Evolutionary conservation across 2,329 filamentous ascomycete genomes (phyloP).

Genomic region (Leptographium flavum): DNA sequence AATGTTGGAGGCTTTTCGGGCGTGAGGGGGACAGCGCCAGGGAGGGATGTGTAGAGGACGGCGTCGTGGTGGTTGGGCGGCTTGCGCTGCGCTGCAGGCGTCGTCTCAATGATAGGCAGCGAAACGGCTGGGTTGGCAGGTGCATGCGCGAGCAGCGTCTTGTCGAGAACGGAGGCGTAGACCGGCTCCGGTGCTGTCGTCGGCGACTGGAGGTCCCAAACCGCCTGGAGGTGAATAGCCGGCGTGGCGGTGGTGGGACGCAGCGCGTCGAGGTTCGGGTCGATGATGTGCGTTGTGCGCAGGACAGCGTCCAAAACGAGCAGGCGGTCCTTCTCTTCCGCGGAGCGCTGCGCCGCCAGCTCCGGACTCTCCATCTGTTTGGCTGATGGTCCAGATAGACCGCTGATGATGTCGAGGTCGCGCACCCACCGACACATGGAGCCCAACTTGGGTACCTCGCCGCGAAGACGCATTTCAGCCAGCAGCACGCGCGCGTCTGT

Average conservation of each 20-base stretch:
- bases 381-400: conserved; percentile 49
- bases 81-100: conserved; percentile 43
- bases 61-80: conserved; percentile 55
- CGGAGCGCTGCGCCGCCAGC: conserved; percentile 21
- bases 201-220: conserved; percentile 42
- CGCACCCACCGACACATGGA: conserved; percentile 60
- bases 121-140: conserved; percentile 22
- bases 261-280: conserved; percentile 22
- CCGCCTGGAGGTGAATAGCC: conserved; percentile 39
- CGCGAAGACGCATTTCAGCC: conserved; percentile 55
- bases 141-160: conserved; percentile 31
- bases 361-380: conserved; percentile 26
- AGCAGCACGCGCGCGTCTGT: conserved; percentile 51
- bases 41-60: conserved; percentile 45
- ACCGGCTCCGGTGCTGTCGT: conserved; percentile 23
- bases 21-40: conserved; percentile 40
- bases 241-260: conserved; percentile 22
- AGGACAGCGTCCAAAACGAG: conserved; percentile 49
- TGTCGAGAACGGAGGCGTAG: conserved; percentile 44
- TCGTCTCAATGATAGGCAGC: conserved; percentile 48
- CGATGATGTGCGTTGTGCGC: conserved; percentile 46
- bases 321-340: conserved; percentile 39
- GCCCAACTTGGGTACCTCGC: conserved; percentile 50
- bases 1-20: too few species aligned
- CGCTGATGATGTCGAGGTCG: conserved; percentile 54